Evolutionary conservation across 192 early-diverging fungal species (phyloP), one percentile per base, ranked within the genome.

Genomic region (Phycomyces blakesleeanus): DNA sequence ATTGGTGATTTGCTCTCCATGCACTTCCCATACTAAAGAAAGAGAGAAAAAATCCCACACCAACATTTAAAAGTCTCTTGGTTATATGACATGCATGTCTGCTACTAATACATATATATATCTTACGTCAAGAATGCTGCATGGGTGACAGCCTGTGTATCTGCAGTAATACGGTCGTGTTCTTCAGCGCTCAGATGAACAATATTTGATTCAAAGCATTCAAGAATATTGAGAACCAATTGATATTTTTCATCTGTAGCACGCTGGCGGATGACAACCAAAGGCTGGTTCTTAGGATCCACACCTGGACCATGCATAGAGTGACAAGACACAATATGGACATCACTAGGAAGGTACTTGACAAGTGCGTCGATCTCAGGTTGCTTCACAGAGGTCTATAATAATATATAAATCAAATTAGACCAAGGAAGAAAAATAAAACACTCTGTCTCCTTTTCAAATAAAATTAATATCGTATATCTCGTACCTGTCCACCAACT

Each of bases 141-240:
- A 69, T 98, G 96, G 9, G 96, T 98, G 26, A 92, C 93, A 5
- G 95, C 96, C 71, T 98, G 96, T 9, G 96, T 98, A 67, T 98
- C 95, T 0, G 96, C 96, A 8, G 95, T 98, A 44, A 97, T 96
- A 7, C 88, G 78, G 67, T 98, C 96, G 61, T 98, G 96, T 44
- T 97, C 93, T 66, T 89, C 69, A 58, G 83, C 89, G 39, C 77
- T 83, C 67, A 97, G 64, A 64, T 87, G 79, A 0, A 96, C 93
- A 39, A 95, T 79, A 38, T 92, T 76, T 6, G 90, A 91, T 69
- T 93, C 81, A n/a, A 97, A 82, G 34, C 88, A 86, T 3, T 76
- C 75, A 24, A 96, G 65, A 1, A 94, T 82, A 12, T 79, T 66
- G 12, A 88, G 73, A 1, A 84, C 88, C 50, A 81, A 65, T 8